Evolutionary conservation across 2,329 filamentous ascomycete species (phyloP).

Genomic region (Neodidymelliopsis sp.): DNA sequence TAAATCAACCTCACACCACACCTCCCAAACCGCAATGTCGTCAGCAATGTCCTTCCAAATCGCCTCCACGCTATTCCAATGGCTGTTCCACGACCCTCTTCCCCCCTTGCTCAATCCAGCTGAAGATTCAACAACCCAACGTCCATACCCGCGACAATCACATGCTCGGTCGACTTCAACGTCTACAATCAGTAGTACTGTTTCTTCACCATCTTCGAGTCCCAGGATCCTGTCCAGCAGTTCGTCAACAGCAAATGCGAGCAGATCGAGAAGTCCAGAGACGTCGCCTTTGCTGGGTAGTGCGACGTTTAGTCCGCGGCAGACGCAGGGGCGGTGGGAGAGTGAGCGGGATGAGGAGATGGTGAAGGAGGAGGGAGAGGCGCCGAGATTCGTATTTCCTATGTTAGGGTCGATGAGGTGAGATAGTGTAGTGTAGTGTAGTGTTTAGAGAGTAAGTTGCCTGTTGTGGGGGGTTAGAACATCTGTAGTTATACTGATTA

Average conservation of each 20-base stretch:
- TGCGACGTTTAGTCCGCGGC: not conserved
- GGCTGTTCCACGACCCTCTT: not conserved
- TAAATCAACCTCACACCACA: no score
- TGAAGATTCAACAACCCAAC: no score
- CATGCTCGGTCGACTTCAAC: not conserved
- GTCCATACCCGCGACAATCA: no score
- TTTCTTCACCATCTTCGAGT: not conserved
- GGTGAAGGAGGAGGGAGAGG: not conserved
- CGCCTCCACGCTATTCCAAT: constrained; percentile 5
- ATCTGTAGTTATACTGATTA: no score
- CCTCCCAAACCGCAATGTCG: no score
- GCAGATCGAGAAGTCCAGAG: not conserved
- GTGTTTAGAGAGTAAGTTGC: no score
- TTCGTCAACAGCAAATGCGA: not conserved
- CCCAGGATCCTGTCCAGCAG: not conserved
- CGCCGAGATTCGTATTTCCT: constrained; percentile 3
- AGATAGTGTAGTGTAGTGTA: no score
- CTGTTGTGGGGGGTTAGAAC: no score
- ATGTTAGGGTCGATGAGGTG: constrained; percentile 3
- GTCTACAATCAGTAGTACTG: not conserved
- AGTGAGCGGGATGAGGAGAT: not conserved
- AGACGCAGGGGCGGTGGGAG: not conserved
- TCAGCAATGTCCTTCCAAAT: constrained; percentile 14
- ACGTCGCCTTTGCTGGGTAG: not conserved
- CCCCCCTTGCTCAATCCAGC: no score